Evolutionary conservation across 1,284 basidiomycete species (phyloP), one percentile per base, ranked within the genome.

Genomic region (Rhodotorula glutinis): DNA sequence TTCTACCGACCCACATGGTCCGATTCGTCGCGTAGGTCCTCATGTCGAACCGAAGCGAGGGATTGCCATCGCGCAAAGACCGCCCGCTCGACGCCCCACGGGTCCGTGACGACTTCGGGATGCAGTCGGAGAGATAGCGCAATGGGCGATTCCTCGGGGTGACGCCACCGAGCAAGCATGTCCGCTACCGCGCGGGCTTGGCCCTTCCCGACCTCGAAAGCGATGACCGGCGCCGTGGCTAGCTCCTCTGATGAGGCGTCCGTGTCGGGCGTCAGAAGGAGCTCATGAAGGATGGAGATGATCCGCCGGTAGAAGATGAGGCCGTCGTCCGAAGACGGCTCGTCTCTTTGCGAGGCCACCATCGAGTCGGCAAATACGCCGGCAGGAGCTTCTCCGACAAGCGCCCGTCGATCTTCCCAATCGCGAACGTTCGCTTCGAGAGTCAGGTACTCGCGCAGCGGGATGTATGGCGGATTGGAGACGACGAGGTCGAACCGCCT

Each of bases 401-500:
- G 83, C 4, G 93, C 92, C 21, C 81, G 82, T 21, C 82, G 83
- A 78, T 93, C 90, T 79, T 97, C 94, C 76, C 85, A 90, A 62
- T 84, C 82, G 55, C 80, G 84, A 55, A 97, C 92, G 47, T 86
- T 87, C 25, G 76, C 68, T 7, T 88, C 84, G 30, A 95, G 83
- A 21, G 76, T 66, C 52, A 84, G 79, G 76, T 87, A 94, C 65
- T 90, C 87, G 43, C 78, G 68, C 62, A 77, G 81, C 29, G 91
- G 82, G 74, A 97, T 91, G 79, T 96, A 96, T 10, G 93, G 93
- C n/a, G 93, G 93, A 78, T 96, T 97, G 17, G 89, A 87, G 10
- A 91, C 91, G 73, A 97, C 80, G 65, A 96, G 78, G 79, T 93
- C 87, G 78, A 88, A 87, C 4, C 70, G 19, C 10, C 11, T 38